A percentile compares a stretch with the other conserved stretches of the same genome.
Conservation (phyloP, 345 rosid genomes). For the Luvunga scandens region DNA sequence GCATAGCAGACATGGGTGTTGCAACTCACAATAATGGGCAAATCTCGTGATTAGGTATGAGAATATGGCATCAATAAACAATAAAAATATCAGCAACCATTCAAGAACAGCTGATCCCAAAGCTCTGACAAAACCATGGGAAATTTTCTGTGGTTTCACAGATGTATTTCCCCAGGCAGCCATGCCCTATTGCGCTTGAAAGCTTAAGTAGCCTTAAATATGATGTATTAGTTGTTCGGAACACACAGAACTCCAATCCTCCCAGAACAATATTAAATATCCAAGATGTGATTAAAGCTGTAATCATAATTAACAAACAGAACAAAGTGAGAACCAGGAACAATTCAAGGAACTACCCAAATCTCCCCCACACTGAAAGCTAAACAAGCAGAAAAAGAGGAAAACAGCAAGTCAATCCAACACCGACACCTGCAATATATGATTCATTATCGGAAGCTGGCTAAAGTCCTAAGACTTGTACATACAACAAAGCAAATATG, state of each 20-base stretch:
- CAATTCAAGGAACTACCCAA: background rate
- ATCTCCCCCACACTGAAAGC: background rate
- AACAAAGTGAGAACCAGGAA: slow-evolving; percentile 11
- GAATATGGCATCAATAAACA: slow-evolving; percentile 58
- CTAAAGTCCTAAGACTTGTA: background rate
- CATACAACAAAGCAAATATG: background rate
- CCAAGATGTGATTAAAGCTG: slow-evolving; percentile 30
- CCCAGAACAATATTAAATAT: slow-evolving; percentile 18
- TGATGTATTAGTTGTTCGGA: slow-evolving; percentile 11
- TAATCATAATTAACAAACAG: slow-evolving; percentile 11
- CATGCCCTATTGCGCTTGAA: slow-evolving; percentile 45
- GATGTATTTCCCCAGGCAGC: slow-evolving; percentile 43
- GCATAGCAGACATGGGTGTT: slow-evolving; percentile 74
- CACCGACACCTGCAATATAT: background rate
- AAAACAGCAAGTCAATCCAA: background rate
- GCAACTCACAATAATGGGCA: slow-evolving; percentile 55
- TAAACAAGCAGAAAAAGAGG: background rate
- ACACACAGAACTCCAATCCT: slow-evolving; percentile 21
- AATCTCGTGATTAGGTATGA: slow-evolving; percentile 66
- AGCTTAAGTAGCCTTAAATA: slow-evolving; percentile 12
- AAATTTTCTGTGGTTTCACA: slow-evolving; percentile 33
- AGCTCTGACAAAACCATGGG: slow-evolving; percentile 40
- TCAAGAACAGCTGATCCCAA: slow-evolving; percentile 69
- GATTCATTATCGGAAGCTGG: background rate
- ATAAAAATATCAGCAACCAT: slow-evolving; percentile 76